These are phyloP conservation scores for Zygosaccharomyces pseudobailii DNA, from an alignment of 1,139 yeast species.

Conservation along the genomic window DNA sequence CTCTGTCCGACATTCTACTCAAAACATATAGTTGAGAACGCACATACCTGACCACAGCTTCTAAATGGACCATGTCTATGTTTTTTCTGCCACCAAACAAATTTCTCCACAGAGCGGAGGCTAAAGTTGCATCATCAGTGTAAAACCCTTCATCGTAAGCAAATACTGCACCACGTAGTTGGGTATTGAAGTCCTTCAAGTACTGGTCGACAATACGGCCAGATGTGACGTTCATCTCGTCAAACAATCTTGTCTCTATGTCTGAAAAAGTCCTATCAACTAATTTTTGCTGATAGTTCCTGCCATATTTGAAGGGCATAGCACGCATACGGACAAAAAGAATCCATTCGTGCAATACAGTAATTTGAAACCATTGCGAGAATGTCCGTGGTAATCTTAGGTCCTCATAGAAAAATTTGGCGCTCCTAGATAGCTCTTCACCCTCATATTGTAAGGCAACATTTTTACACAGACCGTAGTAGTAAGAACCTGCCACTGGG, in stretches of 20 bases:
- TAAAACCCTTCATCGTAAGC: conserved; percentile 91
- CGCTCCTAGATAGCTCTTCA: conserved; percentile 61
- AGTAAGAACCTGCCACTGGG: conserved; percentile 85
- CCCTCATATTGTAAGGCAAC: conserved; percentile 76
- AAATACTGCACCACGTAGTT: conserved; percentile 81
- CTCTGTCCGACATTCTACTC: conserved; percentile 80
- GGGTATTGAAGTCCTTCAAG: conserved; percentile 85
- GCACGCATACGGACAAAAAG: conserved; percentile 93
- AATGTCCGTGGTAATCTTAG: conserved; percentile 79
- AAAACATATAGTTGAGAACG: conserved; percentile 85
- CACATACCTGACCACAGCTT: conserved; percentile 80
- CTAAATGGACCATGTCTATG: conserved; percentile 77
- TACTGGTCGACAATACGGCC: conserved; percentile 81
- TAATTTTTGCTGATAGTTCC: conserved; percentile 85
- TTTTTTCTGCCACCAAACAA: conserved; percentile 81
- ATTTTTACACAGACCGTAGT: conserved; percentile 79
- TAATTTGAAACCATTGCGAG: conserved; percentile 92
- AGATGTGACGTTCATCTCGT: conserved; percentile 80
- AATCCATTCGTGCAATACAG: conserved; percentile 89
- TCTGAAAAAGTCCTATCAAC: conserved; percentile 87
- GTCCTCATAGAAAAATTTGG: conserved; percentile 71
- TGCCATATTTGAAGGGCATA: conserved; percentile 84
- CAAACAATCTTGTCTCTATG: conserved; percentile 77
- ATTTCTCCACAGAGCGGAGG: conserved; percentile 88
- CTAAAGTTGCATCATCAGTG: conserved; percentile 78